phyloP scores from a whole-genome alignment of 2,329 filamentous ascomycete species.

The Sclerotinia nivalis region DNA sequence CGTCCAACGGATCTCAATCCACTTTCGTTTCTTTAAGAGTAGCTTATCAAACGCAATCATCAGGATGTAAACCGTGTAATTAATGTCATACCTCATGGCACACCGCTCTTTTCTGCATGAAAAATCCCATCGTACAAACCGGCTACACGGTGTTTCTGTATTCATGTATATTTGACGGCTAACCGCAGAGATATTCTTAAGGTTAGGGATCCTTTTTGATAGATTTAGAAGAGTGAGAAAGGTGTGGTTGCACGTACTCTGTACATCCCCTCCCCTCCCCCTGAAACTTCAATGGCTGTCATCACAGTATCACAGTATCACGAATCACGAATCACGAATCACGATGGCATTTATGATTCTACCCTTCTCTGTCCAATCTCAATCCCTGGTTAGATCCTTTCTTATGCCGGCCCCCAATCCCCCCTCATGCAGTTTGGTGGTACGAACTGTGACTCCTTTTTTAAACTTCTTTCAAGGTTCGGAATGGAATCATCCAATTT shows the following conservation, averaged over 20 bases:
- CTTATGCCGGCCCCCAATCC: neutral
- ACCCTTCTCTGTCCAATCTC: neutral
- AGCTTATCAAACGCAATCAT: neutral
- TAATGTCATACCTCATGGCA: neutral
- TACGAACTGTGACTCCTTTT: constrained; percentile 8
- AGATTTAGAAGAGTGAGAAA: neutral
- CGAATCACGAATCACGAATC: neutral
- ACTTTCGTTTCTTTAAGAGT: neutral
- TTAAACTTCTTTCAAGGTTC: neutral
- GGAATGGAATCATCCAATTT: neutral
- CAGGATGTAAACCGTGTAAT: neutral
- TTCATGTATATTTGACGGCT: constrained; percentile 1
- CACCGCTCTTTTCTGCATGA: constrained; percentile 9
- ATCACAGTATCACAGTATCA: neutral
- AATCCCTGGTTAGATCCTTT: constrained; percentile 10
- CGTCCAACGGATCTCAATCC: constrained; percentile 6
- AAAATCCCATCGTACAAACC: neutral
- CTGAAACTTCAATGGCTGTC: constrained; percentile 1
- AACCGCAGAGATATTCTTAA: neutral
- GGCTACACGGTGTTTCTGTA: neutral
- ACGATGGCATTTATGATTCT: neutral
- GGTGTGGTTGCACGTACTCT: neutral
- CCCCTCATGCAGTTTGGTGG: constrained; percentile 9
- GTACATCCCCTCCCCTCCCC: neutral
- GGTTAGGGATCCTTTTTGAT: neutral